These are phyloP conservation scores for Leccinum pachyderme DNA, from an alignment of 1,284 basidiomycete genomes.

Conservation along the genomic window DNA sequence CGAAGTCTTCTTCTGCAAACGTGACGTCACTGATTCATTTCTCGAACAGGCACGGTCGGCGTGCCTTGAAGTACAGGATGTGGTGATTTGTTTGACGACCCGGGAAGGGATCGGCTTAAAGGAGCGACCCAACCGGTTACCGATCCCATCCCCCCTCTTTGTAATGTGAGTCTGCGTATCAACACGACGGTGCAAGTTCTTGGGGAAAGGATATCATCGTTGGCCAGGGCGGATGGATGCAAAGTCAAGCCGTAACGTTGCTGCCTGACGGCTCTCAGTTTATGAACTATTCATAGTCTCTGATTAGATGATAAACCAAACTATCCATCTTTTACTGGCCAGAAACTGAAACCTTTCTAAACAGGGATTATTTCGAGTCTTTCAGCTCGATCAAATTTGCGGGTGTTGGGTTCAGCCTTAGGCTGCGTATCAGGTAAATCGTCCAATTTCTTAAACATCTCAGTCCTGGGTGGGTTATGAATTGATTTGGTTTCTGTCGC, in stretches of 20 bases:
- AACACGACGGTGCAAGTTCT: slow-evolving; percentile 49
- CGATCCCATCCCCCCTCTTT: slow-evolving; percentile 17
- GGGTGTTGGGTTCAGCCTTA: too few relatives aligned
- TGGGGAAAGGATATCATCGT: slow-evolving; percentile 1
- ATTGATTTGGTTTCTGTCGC: slow-evolving; percentile 2
- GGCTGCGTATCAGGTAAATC: slow-evolving; percentile 38
- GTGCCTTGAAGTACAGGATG: neutral
- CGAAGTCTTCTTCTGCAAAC: slow-evolving; percentile 18
- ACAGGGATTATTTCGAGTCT: too few relatives aligned
- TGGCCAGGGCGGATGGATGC: neutral
- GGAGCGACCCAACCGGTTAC: slow-evolving; percentile 23
- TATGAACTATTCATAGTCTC: too few relatives aligned
- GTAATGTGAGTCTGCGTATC: slow-evolving; percentile 46
- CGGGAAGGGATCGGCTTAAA: slow-evolving; percentile 21
- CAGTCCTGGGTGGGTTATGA: neutral
- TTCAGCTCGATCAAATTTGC: too few relatives aligned
- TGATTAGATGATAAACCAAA: too few relatives aligned
- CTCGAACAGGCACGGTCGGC: slow-evolving; percentile 21
- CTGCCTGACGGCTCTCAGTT: too few relatives aligned
- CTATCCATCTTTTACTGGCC: too few relatives aligned
- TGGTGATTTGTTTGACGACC: slow-evolving; percentile 23
- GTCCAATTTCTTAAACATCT: slow-evolving; percentile 41
- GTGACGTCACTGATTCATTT: slow-evolving; percentile 11
- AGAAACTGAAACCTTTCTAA: too few relatives aligned
- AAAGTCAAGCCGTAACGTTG: neutral